Evolutionary conservation across 2,329 filamentous ascomycete genomes (phyloP).

Genomic region (Trichophyton equinum): DNA sequence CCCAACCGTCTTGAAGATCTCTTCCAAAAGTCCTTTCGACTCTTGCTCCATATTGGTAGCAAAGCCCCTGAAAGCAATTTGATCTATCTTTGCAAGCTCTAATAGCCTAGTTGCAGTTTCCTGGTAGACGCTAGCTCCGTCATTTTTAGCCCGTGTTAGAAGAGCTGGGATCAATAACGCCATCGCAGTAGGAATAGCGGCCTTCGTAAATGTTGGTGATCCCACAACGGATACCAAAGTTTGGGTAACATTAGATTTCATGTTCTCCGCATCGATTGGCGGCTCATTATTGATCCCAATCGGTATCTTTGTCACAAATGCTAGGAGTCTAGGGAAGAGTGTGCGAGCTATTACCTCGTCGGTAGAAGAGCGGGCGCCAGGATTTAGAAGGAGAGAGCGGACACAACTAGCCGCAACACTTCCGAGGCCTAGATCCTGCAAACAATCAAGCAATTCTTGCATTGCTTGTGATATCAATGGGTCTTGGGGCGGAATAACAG

Average conservation of each 20-base stretch:
- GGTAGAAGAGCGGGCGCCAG: slow-evolving; percentile 44
- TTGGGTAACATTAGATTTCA: slow-evolving; percentile 56
- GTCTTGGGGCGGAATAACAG: slow-evolving; percentile 61
- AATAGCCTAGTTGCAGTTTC: slow-evolving; percentile 68
- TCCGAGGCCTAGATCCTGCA: slow-evolving; percentile 48
- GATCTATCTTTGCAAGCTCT: slow-evolving; percentile 67
- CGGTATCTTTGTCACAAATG: slow-evolving; percentile 53
- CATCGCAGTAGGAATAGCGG: slow-evolving; percentile 42
- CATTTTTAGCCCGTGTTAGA: slow-evolving; percentile 56
- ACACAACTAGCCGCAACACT: slow-evolving; percentile 86
- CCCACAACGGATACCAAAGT: slow-evolving; percentile 62
- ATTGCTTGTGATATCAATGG: slow-evolving; percentile 62
- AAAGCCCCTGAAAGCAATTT: slow-evolving; percentile 58
- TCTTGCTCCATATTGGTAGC: slow-evolving; percentile 58
- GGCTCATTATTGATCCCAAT: slow-evolving; percentile 46
- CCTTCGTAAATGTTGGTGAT: slow-evolving; percentile 24
- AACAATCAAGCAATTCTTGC: slow-evolving; percentile 71
- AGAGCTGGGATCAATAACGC: slow-evolving; percentile 66
- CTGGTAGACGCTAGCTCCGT: slow-evolving; percentile 46
- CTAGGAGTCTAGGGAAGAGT: slow-evolving; percentile 60
- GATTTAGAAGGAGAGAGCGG: slow-evolving; percentile 65
- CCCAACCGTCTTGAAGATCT: slow-evolving; percentile 55
- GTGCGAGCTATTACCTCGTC: slow-evolving; percentile 63
- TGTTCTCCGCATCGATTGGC: slow-evolving; percentile 57
- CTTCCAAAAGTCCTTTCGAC: slow-evolving; percentile 67